Evolutionary conservation across 208 protist species (phyloP), one percentile per base, ranked within the genome.

Genomic region (Trypanosoma rangeli): DNA sequence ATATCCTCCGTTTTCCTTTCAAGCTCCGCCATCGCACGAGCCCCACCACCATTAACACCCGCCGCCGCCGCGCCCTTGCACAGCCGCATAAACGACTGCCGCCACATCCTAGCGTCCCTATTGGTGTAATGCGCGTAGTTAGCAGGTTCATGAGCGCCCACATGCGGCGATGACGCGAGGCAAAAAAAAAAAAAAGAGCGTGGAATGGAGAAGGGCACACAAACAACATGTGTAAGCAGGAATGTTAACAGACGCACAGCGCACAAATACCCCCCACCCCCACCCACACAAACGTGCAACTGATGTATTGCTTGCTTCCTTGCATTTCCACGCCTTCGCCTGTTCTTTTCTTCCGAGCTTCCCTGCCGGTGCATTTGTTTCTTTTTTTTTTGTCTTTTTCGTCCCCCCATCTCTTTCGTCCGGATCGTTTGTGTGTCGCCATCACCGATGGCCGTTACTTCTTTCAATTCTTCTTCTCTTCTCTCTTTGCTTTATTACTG

Each of bases 1-100:
- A 95, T 78, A 28, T 80, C 60, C 49, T 68, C 64, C 16, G 82
- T 86, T 37, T 73, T 66, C 42, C 56, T 42, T 49, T 70, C 55
- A 12, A 78, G 70, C 2, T 74, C 64, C 46, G 57, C 61, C 12
- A 53, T 58, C n/a, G 56, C 33, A n/a, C 33, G 1, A 18, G 1
- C 0, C n/a, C 39, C 24, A 69, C 35, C 20, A 53, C 5, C 42
- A 35, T 1, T 13, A n/a, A 5, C 48, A 62, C 29, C 57, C 35
- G 59, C 49, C 16, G 26, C 29, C 16, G 26, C 42, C 26, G 67
- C 56, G 29, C 42, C 39, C 24, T 55, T 71, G 57, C 67, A 71
- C 7, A 71, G 24, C n/a, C 46, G 57, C 55, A 55, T 1, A 64
- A 52, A 56, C 39, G 57, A 20, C 28, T 62, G 55, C 22, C 67